Conservation (phyloP, 148 eudicot genomes). For the Tetragonia tetragonoides region DNA sequence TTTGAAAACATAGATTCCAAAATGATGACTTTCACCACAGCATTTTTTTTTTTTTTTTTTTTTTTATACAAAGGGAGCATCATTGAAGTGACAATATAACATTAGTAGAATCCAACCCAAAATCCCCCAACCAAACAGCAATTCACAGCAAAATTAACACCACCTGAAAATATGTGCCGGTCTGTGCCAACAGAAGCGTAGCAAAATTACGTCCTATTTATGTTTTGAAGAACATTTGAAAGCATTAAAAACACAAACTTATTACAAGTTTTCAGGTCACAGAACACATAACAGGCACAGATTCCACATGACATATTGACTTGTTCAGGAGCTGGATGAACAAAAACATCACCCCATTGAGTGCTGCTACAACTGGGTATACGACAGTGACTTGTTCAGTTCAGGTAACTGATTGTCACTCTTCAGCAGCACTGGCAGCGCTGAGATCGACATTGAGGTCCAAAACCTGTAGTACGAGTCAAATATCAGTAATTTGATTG, state of each 20-base stretch:
- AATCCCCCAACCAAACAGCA: background rate
- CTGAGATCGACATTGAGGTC: constrained; percentile 89
- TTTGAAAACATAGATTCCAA: background rate
- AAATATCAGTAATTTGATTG: background rate
- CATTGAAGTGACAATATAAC: background rate
- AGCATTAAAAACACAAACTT: constrained; percentile 3
- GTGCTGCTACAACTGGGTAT: too few species aligned
- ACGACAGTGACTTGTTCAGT: too few species aligned
- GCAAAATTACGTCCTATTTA: constrained; percentile 1
- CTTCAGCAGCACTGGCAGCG: constrained; percentile 98
- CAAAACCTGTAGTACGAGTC: constrained; percentile 47
- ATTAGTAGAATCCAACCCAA: background rate
- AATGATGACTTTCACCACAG: background rate
- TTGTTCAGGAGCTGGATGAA: background rate
- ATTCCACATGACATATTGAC: constrained; percentile 8
- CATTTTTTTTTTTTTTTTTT: too few species aligned
- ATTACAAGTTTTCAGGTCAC: constrained; percentile 11
- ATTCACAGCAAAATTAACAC: background rate
- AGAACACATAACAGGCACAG: background rate
- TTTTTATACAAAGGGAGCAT: background rate
- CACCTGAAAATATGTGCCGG: background rate
- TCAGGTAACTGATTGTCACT: constrained; percentile 37
- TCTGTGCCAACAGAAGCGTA: background rate
- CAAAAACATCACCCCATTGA: constrained; percentile 6
- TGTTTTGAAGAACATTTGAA: background rate